Base-by-base conservation (phyloP, 371 early-diverging fungal species). In the Rhizomucor miehei region DNA sequence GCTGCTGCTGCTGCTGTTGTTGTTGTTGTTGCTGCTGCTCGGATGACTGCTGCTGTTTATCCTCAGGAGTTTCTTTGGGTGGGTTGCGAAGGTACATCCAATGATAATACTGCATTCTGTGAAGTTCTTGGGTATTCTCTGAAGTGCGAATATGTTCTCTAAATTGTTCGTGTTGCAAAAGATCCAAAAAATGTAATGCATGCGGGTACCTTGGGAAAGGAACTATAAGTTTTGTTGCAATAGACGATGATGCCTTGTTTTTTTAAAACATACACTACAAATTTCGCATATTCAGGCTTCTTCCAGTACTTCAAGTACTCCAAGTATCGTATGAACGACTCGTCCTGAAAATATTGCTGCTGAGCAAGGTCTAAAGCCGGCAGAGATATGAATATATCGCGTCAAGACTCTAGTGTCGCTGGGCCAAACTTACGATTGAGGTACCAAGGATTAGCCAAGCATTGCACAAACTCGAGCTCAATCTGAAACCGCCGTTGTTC, bases 391-490 rank as follows among this genome's bases (percentile, higher is more conserved):
- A 29, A 8, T 29, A 29, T 29, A 29, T 29, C n/a, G n/a, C n/a
- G n/a, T n/a, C n/a, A n/a, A n/a, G n/a, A n/a, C n/a, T n/a, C n/a
- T n/a, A n/a, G n/a, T 29, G 29, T 8, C 8, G 29, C 3, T 5
- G 29, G 29, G 29, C 29, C 29, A n/a, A 16, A 57, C 74, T 48
- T 80, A 88, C 87, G 85, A 66, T 94, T 91, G 24, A 97, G 73
- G 55, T 95, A 97, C 87, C 88, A 87, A 20, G 96, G 96, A 69
- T 95, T 97, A n/a, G 95, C 81, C 14, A 97, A 73, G 54, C 92
- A 92, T 69, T 94, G 94, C 13, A 97, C 82, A 76, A 97, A 97
- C 75, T 97, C 96, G 20, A 97, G 83, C 71, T 97, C 97, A 16
- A 93, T 83, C 60, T 89, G 85, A 61, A 94, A 95, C 29, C 29